Evolutionary conservation across 805 yeast species (phyloP).

Genomic region (Myxozyma monticola): DNA sequence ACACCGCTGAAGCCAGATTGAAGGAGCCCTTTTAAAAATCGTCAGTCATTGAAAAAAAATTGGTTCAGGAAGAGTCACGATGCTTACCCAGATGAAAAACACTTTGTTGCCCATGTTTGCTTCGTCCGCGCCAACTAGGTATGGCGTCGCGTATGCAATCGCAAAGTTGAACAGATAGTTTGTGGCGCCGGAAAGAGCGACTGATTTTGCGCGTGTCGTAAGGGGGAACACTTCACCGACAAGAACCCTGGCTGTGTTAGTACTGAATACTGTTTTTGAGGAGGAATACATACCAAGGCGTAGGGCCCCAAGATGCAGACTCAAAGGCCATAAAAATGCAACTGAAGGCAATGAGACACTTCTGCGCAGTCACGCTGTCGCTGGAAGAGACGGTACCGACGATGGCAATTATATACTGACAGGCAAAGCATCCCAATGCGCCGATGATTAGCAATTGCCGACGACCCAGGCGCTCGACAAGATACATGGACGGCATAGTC

Average conservation of each 20-base stretch:
- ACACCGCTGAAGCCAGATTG: constrained; percentile 52
- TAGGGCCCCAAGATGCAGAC: constrained; percentile 86
- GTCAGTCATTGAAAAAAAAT: no score
- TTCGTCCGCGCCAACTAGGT: constrained; percentile 56
- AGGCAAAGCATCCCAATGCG: constrained; percentile 70
- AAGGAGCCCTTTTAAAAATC: no score
- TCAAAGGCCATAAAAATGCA: constrained; percentile 69
- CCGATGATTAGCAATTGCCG: constrained; percentile 69
- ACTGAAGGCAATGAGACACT: constrained; percentile 53
- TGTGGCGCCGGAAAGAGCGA: constrained; percentile 69
- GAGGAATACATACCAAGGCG: no score
- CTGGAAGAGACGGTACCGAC: no score
- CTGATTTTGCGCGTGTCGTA: constrained; percentile 71
- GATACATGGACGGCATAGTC: constrained; percentile 78
- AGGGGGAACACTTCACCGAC: constrained; percentile 66
- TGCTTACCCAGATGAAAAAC: constrained; percentile 78
- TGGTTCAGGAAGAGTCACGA: no score
- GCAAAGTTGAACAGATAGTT: constrained; percentile 79
- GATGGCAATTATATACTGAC: constrained; percentile 70
- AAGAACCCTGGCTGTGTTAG: no score
- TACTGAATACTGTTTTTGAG: no score
- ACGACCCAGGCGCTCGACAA: constrained; percentile 81
- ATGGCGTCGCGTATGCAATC: constrained; percentile 72
- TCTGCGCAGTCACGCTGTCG: constrained; percentile 54
- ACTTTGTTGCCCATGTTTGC: constrained; percentile 56